Conservation (phyloP, 345 rosid species). For the Erysimum cheiranthoides region DNA sequence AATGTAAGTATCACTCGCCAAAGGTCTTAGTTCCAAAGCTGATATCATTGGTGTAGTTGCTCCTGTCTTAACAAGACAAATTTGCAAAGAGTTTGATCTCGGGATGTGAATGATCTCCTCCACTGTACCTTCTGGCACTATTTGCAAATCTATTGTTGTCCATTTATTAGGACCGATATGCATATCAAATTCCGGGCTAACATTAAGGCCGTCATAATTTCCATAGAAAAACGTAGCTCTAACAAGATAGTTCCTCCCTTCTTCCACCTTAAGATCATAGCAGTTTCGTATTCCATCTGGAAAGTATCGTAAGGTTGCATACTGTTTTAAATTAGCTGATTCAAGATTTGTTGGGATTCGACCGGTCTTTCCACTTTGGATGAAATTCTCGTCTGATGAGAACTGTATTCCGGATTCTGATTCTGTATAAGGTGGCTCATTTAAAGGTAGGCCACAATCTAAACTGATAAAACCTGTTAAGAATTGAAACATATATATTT, state of each 20-base stretch:
- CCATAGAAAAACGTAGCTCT: conserved; percentile 46
- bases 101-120: conserved; percentile 48
- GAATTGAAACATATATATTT: too few species aligned
- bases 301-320: conserved; percentile 39
- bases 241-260: conserved; percentile 40
- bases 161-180: conserved; percentile 45
- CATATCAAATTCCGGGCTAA: conserved; percentile 40
- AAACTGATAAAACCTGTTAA: conserved; percentile 49
- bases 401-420: conserved; percentile 31
- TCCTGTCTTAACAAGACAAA: conserved; percentile 54
- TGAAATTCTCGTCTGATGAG: conserved; percentile 46
- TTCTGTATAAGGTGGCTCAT: conserved; percentile 35
- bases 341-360: background rate
- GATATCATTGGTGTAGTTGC: conserved; percentile 43
- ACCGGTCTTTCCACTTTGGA: conserved; percentile 34
- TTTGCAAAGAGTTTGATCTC: conserved; percentile 19
- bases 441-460: conserved; percentile 47
- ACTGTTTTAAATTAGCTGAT: background rate
- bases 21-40: conserved; percentile 32
- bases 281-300: conserved; percentile 53
- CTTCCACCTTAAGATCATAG: conserved; percentile 39
- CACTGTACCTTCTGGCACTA: conserved; percentile 13
- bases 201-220: conserved; percentile 39
- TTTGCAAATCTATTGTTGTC: conserved; percentile 41
- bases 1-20: conserved; percentile 25